Evolutionary conservation across 495 filamentous ascomycete species (phyloP), one percentile per base, ranked within the genome.

Genomic region (Penicillium herquei): DNA sequence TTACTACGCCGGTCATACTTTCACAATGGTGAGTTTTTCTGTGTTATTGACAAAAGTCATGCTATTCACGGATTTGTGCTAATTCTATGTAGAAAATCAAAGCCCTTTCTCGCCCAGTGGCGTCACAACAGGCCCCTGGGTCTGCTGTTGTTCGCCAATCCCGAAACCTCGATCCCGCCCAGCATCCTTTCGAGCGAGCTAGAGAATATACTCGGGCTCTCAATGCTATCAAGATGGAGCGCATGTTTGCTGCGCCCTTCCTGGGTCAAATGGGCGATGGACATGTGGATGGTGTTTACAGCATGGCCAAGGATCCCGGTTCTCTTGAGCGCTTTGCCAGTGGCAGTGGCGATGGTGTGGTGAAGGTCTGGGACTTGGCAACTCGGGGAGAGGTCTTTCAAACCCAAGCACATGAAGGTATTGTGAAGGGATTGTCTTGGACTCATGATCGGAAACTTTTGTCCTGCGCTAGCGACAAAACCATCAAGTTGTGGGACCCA

Each of bases 181-280:
- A 94, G 50, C 94, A 98, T 78, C 95, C 95, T 18, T 98, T 98
- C 72, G 92, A 95, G 70, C 80, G 91, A 61, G 94, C 92, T 45
- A 80, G 95, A 68, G 94, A 98, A 75, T 98, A 98, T 67, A 90
- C 87, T 7, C 79, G 89, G 49, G 89, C 90, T 30, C 81, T 92
- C 62, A 97, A 92, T 84, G 92, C 92, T 7, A 89, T 89, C 46
- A 98, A 98, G 63, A 70, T 98, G 49, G 90, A 97, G 71, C 87
- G 94, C 58, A 92, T 98, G 84, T 97, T 98, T 66, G 93, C 94
- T 17, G 85, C 90, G 50, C 94, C 94, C 5, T 98, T 98, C 68
- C 73, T 98, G 40, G 87, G 78, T 0, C 89, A 96, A 62, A 82
- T 98, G 49, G 93, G 92, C 31, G 82, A 83, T 46, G 94, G 94